Percentiles rank a stretch among this genome's conserved stretches.
Conservation (phyloP, 2,329 filamentous ascomycete genomes). For the Colletotrichum sp. region DNA sequence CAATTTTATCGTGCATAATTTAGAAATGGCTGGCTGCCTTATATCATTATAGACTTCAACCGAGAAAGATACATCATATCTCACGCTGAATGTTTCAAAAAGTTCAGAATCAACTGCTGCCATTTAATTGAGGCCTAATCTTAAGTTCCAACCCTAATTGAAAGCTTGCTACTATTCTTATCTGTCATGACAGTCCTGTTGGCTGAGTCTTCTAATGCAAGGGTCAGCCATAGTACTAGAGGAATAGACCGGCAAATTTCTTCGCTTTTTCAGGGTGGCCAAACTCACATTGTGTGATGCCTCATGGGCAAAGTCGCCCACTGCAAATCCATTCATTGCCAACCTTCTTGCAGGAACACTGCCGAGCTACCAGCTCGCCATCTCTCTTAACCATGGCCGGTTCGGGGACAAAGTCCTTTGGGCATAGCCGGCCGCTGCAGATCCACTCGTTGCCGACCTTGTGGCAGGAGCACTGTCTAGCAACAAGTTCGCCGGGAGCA, state of each 20-base stretch:
- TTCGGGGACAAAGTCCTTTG: background rate
- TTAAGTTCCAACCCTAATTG: background rate
- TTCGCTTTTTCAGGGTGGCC: background rate
- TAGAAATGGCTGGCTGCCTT: accelerated
- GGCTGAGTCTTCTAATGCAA: accelerated
- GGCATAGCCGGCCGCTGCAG: background rate
- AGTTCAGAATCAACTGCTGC: background rate
- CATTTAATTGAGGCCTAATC: background rate
- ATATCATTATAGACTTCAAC: background rate
- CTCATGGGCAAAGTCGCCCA: background rate
- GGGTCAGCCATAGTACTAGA: background rate
- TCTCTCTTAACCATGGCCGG: background rate
- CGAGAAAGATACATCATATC: accelerated
- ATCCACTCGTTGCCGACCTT: background rate
- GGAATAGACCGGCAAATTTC: background rate
- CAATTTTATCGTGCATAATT: background rate
- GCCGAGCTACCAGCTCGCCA: background rate
- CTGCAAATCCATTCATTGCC: background rate
- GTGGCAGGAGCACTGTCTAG: background rate
- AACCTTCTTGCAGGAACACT: background rate
- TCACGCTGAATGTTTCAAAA: accelerated
- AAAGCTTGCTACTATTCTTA: background rate
- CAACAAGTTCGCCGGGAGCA: background rate
- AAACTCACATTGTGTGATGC: background rate
- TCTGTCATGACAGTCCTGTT: background rate